Evolutionary conservation across 2,329 filamentous ascomycete genomes (phyloP), one percentile per base, ranked within the genome.

Genomic region (Cladosporium sp.): DNA sequence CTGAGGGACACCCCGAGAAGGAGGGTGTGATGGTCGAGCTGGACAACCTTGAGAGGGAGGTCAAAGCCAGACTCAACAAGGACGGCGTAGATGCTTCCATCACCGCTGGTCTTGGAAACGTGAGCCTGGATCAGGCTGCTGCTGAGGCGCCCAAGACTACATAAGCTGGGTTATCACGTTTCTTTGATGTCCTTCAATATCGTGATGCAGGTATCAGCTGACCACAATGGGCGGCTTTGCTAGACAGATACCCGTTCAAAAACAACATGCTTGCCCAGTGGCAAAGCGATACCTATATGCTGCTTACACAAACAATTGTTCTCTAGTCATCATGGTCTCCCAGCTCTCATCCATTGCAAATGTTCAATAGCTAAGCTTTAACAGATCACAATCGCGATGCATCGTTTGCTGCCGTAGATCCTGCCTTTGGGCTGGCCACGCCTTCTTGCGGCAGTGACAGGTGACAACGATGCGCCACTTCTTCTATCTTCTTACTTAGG

Each of bases 1-100:
- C 86, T 3, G 89, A 95, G 49, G 92, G 88, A 29, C 91, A 97
- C 83, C 89, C 92, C 0, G 92, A 97, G 78, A 97, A 97, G 82
- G 91, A 96, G 67, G 94, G 93, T 59, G 85, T 93, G 50, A 80
- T 93, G 65, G 87, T 97, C 26, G 82, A 88, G 62, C 83, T 90
- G 69, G 79, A 78, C 35, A 82, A 88, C 64, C 79, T 93, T 74
- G 86, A 88, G 2, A 77, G 80, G 14, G 89, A 92, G 78, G 83
- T 93, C 50, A 86, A 84, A 77, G 77, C 76, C 67, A 77, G 84
- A 66, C 72, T 88, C 8, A 69, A 69, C 8, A 68, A 60, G 58
- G 64, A 64, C 44, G 64, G 65, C 11, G 65, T 29, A 1, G 37
- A 62, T 21, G 62, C 67, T 8, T 66, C 62, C 5, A 52, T 72